A percentile compares a stretch with the other conserved stretches of the same genome.
Evolutionary conservation across 768 basidiomycete genomes (phyloP).

Genomic region (Naganishia vaughanmartiniae): DNA sequence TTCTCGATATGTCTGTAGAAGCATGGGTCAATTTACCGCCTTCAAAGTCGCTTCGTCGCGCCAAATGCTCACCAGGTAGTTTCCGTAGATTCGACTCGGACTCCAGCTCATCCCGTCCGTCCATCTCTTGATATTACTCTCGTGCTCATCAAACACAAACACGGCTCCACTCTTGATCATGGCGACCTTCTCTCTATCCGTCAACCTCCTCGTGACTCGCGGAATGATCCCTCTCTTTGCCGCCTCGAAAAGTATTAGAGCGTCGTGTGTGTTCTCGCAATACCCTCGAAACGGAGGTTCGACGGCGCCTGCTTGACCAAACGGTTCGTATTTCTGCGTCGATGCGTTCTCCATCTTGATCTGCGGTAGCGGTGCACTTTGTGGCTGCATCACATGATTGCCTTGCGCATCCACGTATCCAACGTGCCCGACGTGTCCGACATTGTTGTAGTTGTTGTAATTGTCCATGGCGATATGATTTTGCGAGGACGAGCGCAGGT

Average conservation of each 20-base stretch:
- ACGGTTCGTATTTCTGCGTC: conserved; percentile 10
- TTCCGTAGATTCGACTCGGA: conserved; percentile 85
- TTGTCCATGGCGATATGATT: too few species aligned
- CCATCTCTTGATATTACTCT: conserved; percentile 94
- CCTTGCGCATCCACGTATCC: conserved; percentile 17
- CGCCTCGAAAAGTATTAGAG: conserved; percentile 93
- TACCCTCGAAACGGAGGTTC: conserved; percentile 91
- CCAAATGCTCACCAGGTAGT: conserved; percentile 69
- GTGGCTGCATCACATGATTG: neutral
- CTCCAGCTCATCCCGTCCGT: conserved; percentile 98
- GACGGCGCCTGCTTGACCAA: conserved; percentile 25
- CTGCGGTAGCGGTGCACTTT: conserved; percentile 11
- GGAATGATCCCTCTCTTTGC: conserved; percentile 85
- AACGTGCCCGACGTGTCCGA: too few species aligned
- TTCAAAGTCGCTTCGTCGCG: neutral
- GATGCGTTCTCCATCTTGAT: neutral
- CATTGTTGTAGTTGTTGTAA: neutral
- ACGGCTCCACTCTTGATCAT: conserved; percentile 92
- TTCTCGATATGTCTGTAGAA: conserved; percentile 14
- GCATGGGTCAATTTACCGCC: neutral
- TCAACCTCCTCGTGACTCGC: conserved; percentile 82
- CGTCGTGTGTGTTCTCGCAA: conserved; percentile 93
- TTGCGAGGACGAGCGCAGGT: neutral
- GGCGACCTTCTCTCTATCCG: conserved; percentile 76
- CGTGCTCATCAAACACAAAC: conserved; percentile 96